A percentile compares a stretch with the other conserved stretches of the same genome.
phyloP scores from a whole-genome alignment of 2,329 filamentous ascomycete species.

The Onygenales sp. region DNA sequence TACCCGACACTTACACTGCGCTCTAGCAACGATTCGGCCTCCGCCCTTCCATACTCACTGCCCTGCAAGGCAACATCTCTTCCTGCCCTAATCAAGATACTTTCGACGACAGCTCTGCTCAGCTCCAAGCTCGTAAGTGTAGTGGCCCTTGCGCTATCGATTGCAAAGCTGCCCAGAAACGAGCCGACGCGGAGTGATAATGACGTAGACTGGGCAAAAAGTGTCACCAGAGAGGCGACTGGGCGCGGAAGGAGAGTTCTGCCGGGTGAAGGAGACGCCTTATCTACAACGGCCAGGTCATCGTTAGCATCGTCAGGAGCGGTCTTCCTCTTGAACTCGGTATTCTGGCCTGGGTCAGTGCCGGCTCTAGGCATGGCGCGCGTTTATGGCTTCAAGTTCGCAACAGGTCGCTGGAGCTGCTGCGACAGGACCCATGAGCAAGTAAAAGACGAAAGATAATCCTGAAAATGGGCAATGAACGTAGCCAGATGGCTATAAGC shows the following conservation, averaged over 20 bases:
- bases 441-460: not conserved
- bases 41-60: conserved; percentile 34
- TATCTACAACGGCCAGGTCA: not conserved
- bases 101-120: conserved; percentile 36
- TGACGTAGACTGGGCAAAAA: conserved; percentile 36
- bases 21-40: conserved; percentile 37
- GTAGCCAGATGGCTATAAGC: not conserved
- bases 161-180: conserved; percentile 33
- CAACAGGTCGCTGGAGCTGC: not conserved
- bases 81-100: conserved; percentile 34
- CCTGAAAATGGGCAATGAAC: not conserved
- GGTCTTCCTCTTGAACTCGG: not conserved
- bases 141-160: conserved; percentile 35
- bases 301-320: not conserved
- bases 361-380: not conserved
- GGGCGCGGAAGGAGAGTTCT: conserved; percentile 33
- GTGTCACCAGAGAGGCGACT: conserved; percentile 35
- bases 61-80: conserved; percentile 34
- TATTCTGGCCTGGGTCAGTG: not conserved
- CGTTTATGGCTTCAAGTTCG: not conserved
- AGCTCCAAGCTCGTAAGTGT: conserved; percentile 37
- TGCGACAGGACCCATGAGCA: conserved; percentile 1
- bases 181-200: conserved; percentile 35
- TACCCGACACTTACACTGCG: conserved; percentile 29
- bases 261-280: not conserved